These are phyloP conservation scores for Plantago coronopus DNA, from an alignment of 305 asterid species.

Conservation along the genomic window DNA sequence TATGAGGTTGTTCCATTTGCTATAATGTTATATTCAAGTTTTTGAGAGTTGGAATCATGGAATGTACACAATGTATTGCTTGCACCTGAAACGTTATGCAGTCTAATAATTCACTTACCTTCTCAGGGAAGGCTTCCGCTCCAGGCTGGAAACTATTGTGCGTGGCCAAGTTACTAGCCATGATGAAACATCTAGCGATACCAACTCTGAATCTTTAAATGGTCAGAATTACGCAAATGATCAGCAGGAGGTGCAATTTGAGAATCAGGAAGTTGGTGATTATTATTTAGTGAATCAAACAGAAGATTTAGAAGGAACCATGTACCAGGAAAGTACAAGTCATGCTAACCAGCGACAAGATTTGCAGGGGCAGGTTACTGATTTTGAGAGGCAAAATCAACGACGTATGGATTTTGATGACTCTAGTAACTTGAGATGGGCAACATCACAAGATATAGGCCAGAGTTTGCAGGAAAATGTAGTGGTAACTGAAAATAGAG, in stretches of 20 bases:
- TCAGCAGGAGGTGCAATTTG: conserved; percentile 49
- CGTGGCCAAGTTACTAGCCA: conserved; percentile 70
- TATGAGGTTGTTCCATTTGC: too few relatives aligned
- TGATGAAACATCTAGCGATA: conserved; percentile 41
- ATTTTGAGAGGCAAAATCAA: conserved; percentile 34
- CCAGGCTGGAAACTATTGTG: conserved; percentile 61
- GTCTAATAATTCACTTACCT: conserved; percentile 7
- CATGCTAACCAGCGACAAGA: conserved; percentile 33
- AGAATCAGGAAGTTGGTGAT: conserved; percentile 40
- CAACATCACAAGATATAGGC: conserved; percentile 36
- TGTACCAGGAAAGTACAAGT: conserved; percentile 35
- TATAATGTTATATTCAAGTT: too few relatives aligned
- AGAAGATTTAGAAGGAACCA: conserved; percentile 34
- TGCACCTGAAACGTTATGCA: not conserved
- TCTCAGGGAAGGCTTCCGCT: conserved; percentile 80
- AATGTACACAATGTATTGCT: too few relatives aligned
- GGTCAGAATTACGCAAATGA: conserved; percentile 41
- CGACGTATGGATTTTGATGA: conserved; percentile 33
- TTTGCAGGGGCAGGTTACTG: conserved; percentile 41
- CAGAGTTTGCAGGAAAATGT: conserved; percentile 43
- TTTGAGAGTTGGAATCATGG: too few relatives aligned
- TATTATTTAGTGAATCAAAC: conserved; percentile 36
- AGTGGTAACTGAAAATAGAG: conserved; percentile 40
- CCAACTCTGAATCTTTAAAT: conserved; percentile 39
- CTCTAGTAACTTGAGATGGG: conserved; percentile 41